These are phyloP conservation scores for Chaetoceros muelleri DNA, from an alignment of 108 stramenopile species.

Conservation along the genomic window DNA sequence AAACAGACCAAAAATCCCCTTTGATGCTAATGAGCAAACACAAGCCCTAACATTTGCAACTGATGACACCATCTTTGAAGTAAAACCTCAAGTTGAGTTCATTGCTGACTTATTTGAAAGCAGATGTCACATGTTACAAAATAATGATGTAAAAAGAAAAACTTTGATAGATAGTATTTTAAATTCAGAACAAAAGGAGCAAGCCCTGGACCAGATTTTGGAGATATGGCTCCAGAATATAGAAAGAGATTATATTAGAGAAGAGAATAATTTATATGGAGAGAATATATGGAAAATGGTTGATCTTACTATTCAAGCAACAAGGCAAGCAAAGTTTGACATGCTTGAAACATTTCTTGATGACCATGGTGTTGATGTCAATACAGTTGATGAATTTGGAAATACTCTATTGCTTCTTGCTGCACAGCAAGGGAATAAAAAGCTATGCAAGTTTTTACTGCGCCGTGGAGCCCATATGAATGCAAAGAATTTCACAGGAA, in stretches of 20 bases:
- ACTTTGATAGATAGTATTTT: slow-evolving; percentile 25
- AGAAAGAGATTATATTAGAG: background rate
- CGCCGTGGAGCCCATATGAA: slow-evolving; percentile 71
- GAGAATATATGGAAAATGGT: slow-evolving; percentile 14
- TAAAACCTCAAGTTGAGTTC: slow-evolving; percentile 44
- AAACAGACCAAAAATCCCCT: no score
- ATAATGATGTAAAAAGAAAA: slow-evolving; percentile 17
- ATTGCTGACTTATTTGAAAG: slow-evolving; percentile 49
- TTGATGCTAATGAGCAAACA: background rate
- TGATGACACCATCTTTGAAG: slow-evolving; percentile 20
- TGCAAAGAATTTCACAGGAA: slow-evolving; percentile 60
- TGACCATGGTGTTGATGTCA: slow-evolving; percentile 41
- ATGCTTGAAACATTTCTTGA: slow-evolving; percentile 29
- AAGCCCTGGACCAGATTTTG: slow-evolving; percentile 29
- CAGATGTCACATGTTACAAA: slow-evolving; percentile 27
- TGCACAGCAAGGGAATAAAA: slow-evolving; percentile 77
- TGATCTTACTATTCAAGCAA: slow-evolving; percentile 33
- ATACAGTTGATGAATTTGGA: slow-evolving; percentile 69
- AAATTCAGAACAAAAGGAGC: slow-evolving; percentile 17
- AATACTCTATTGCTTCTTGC: slow-evolving; percentile 70
- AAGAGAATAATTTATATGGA: slow-evolving; percentile 5
- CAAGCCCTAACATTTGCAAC: background rate
- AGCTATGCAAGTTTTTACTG: slow-evolving; percentile 69
- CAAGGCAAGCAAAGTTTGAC: slow-evolving; percentile 46
- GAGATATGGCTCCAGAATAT: slow-evolving; percentile 16